Conservation (phyloP, 768 basidiomycete species). For the Auricularia heimuer region DNA sequence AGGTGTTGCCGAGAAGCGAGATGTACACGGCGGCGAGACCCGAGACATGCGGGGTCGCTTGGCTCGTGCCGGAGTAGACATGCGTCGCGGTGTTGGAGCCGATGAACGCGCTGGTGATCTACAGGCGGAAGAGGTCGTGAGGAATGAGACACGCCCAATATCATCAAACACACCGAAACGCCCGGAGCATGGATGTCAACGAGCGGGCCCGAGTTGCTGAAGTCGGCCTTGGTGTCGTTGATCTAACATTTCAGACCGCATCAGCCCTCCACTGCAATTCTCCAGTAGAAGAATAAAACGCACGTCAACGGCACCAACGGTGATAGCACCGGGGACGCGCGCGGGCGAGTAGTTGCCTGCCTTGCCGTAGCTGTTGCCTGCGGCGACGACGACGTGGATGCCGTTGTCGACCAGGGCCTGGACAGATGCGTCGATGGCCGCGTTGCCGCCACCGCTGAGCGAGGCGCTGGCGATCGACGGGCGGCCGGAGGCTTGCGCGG, state of each 20-base stretch:
- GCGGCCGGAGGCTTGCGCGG: neutral
- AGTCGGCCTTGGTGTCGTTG: slow-evolving; percentile 5
- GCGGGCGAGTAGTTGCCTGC: slow-evolving; percentile 10
- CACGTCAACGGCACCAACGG: slow-evolving; percentile 12
- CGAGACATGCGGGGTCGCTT: slow-evolving; percentile 31
- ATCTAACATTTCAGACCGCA: neutral
- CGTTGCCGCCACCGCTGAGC: slow-evolving; percentile 4
- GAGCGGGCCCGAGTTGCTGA: slow-evolving; percentile 12
- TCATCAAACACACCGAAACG: neutral
- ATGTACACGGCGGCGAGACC: slow-evolving; percentile 33
- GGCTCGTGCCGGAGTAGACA: neutral
- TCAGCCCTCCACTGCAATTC: no score
- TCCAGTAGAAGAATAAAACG: no score
- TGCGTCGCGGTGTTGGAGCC: neutral
- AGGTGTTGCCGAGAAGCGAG: slow-evolving; percentile 19
- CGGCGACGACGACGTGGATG: slow-evolving; percentile 11
- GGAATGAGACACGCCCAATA: no score
- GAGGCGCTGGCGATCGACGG: slow-evolving; percentile 8
- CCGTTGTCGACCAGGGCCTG: slow-evolving; percentile 7
- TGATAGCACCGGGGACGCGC: slow-evolving; percentile 10
- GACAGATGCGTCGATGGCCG: slow-evolving; percentile 10
- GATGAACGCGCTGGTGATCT: slow-evolving; percentile 9
- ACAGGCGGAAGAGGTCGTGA: neutral
- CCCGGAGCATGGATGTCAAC: slow-evolving; percentile 5
- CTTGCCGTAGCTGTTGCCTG: slow-evolving; percentile 11